phyloP scores from a whole-genome alignment of 1,284 basidiomycete species.

The Termitomyces sp. region DNA sequence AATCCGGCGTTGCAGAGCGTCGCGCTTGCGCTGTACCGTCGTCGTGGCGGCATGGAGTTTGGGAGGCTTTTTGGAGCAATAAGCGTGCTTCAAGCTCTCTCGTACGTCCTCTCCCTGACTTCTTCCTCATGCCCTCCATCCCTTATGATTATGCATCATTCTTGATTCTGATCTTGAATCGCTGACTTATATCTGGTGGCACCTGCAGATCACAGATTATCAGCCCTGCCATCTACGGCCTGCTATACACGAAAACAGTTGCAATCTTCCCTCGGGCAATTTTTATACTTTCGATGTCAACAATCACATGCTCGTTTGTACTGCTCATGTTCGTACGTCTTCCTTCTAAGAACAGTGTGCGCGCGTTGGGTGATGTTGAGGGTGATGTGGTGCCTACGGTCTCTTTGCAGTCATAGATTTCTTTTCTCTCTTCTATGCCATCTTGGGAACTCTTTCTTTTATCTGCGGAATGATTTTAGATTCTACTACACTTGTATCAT shows the following conservation, averaged over 20 bases:
- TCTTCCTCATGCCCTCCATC: background rate
- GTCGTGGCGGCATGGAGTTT: conserved; percentile 44
- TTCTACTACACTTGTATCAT: background rate
- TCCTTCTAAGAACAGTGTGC: background rate
- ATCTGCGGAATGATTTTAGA: background rate
- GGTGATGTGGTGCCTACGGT: background rate
- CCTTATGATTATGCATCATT: conserved; percentile 16
- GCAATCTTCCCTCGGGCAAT: conserved; percentile 52
- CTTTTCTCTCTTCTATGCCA: too few species aligned
- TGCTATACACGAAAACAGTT: conserved; percentile 58
- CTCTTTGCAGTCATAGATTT: background rate
- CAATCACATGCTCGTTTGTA: conserved; percentile 35
- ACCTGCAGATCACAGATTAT: conserved; percentile 39
- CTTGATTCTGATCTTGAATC: background rate
- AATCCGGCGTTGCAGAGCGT: conserved; percentile 62
- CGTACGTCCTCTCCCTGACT: conserved; percentile 35
- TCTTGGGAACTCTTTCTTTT: background rate
- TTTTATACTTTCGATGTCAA: conserved; percentile 40
- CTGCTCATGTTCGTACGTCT: conserved; percentile 42
- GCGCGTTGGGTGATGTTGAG: background rate
- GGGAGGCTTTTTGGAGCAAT: conserved; percentile 70
- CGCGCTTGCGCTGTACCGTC: conserved; percentile 56
- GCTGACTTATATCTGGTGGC: background rate
- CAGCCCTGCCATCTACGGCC: conserved; percentile 56
- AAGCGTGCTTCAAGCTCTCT: conserved; percentile 61